Evolutionary conservation across 176 grass and related monocot species (phyloP).

Genomic region (Elymus sibiricus): DNA sequence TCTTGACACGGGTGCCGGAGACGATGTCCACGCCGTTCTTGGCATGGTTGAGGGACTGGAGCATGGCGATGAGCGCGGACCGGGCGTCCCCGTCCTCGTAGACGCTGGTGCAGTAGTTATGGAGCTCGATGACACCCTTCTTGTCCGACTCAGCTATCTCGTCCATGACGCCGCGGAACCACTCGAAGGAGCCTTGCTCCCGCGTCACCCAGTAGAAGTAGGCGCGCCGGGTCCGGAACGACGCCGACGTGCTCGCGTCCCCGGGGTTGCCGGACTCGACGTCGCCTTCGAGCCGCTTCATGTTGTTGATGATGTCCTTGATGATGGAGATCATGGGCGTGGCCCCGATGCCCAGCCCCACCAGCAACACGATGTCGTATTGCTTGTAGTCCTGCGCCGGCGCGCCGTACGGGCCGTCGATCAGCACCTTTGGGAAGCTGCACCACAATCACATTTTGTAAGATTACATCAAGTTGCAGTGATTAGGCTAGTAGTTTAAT

Average conservation of each 20-base stretch:
- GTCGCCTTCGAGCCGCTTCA: conserved; percentile 43
- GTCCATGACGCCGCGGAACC: conserved; percentile 92
- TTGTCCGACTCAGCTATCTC: conserved; percentile 83
- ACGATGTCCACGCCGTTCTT: conserved; percentile 89
- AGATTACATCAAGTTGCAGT: neutral
- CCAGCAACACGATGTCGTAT: conserved; percentile 74
- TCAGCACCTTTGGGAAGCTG: conserved; percentile 81
- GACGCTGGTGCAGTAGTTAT: conserved; percentile 95
- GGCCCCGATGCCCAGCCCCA: conserved; percentile 81
- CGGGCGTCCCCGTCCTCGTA: conserved; percentile 93
- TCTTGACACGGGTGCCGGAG: conserved; percentile 83
- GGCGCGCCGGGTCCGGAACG: conserved; percentile 67
- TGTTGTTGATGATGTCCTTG: conserved; percentile 96
- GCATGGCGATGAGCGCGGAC: conserved; percentile 86
- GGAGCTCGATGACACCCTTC: conserved; percentile 82
- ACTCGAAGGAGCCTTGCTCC: conserved; percentile 91
- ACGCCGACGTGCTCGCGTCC: neutral
- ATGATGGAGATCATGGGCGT: conserved; percentile 94
- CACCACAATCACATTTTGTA: neutral
- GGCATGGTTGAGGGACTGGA: conserved; percentile 89
- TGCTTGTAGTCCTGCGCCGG: conserved; percentile 96
- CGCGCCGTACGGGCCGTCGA: conserved; percentile 82
- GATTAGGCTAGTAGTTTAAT: too few relatives aligned
- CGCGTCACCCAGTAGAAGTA: conserved; percentile 97
- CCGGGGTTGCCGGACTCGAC: conserved; percentile 24